Evolutionary conservation across 208 protist species (phyloP).

Genomic region (Herpetomonas samuelpessoai): DNA sequence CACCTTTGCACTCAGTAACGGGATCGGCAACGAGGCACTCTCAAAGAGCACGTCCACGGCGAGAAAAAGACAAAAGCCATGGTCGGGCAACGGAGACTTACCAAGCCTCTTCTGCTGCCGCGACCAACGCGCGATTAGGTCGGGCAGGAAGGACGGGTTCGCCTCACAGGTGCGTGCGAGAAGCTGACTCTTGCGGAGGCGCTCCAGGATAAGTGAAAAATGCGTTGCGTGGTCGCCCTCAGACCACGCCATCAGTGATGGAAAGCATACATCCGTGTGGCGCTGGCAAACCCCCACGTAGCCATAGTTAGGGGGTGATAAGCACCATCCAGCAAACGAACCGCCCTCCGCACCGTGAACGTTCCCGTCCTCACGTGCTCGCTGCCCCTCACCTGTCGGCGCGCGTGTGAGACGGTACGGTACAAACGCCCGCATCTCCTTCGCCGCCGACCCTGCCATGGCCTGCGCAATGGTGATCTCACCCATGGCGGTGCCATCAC

Average conservation of each 20-base stretch:
- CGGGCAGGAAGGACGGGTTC: slow-evolving; percentile 30
- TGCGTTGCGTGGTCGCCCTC: slow-evolving; percentile 52
- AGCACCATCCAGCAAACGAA: neutral
- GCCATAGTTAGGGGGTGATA: slow-evolving; percentile 8
- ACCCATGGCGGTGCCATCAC: neutral
- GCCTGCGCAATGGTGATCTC: slow-evolving; percentile 65
- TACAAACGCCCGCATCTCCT: slow-evolving; percentile 70
- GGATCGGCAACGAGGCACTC: slow-evolving; percentile 53
- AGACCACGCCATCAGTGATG: slow-evolving; percentile 70
- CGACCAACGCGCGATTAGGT: slow-evolving; percentile 19
- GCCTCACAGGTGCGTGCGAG: slow-evolving; percentile 33
- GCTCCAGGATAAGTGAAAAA: slow-evolving; percentile 36
- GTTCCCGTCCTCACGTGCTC: neutral
- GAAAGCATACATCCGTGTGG: slow-evolving; percentile 76
- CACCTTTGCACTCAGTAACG: slow-evolving; percentile 71
- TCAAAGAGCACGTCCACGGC: slow-evolving; percentile 79
- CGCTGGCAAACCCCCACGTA: slow-evolving; percentile 72
- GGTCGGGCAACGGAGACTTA: neutral
- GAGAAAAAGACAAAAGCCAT: slow-evolving; percentile 41
- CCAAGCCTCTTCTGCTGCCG: neutral
- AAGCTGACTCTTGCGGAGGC: slow-evolving; percentile 41
- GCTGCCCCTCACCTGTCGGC: neutral
- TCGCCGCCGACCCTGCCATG: slow-evolving; percentile 40
- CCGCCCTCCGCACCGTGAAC: too few species aligned
- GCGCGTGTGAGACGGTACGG: slow-evolving; percentile 41